Conservation (phyloP, 768 basidiomycete species). For the Tricholoma furcatifolium region DNA sequence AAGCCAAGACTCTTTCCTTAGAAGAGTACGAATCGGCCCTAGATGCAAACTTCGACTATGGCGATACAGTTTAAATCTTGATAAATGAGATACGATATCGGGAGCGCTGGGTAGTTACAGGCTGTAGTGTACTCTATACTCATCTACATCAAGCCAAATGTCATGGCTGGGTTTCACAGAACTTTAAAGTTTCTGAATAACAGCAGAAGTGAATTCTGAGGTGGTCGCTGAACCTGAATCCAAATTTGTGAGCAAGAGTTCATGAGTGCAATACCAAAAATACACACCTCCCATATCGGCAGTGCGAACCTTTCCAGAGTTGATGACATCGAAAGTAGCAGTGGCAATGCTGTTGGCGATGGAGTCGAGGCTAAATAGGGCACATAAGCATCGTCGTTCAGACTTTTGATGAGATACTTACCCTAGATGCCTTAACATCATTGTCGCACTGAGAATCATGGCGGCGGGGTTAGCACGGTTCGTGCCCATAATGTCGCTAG, state of each 20-base stretch:
- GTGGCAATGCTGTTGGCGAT: constrained; percentile 93
- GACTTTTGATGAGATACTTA: constrained; percentile 34
- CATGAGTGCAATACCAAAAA: not conserved
- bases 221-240: constrained; percentile 79
- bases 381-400: constrained; percentile 8
- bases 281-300: constrained; percentile 91
- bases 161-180: not conserved
- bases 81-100: constrained; percentile 8
- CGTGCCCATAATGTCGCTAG: constrained; percentile 94
- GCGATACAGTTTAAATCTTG: too few species aligned
- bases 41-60: constrained; percentile 47
- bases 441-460: constrained; percentile 95
- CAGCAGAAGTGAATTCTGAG: constrained; percentile 90
- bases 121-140: constrained; percentile 15
- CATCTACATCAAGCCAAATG: constrained; percentile 15
- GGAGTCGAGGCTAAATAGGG: constrained; percentile 70
- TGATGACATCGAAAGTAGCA: constrained; percentile 91
- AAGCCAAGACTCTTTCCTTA: constrained; percentile 33
- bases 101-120: constrained; percentile 13
- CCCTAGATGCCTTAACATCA: constrained; percentile 97
- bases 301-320: constrained; percentile 84
- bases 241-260: constrained; percentile 7
- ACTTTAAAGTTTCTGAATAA: constrained; percentile 75
- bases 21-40: constrained; percentile 55
- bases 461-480: constrained; percentile 97